phyloP scores from a whole-genome alignment of 768 basidiomycete genomes.

The Amylocystis lapponica region DNA sequence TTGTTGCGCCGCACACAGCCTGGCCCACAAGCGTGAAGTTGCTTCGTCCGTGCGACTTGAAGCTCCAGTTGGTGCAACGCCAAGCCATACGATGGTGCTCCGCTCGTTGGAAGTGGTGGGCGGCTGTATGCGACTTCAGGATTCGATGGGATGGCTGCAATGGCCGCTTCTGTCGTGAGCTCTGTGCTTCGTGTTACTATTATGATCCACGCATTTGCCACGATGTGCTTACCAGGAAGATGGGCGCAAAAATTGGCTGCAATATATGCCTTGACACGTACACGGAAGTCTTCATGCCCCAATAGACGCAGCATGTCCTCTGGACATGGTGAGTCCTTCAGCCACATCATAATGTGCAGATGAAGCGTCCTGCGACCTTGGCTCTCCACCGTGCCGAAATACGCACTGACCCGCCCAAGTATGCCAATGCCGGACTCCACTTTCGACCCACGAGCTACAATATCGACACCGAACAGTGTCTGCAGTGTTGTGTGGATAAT shows the following conservation, averaged over 20 bases:
- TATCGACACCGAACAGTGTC: constrained; percentile 28
- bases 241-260: constrained; percentile 26
- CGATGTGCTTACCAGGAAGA: constrained; percentile 18
- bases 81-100: constrained; percentile 16
- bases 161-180: too few species aligned
- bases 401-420: constrained; percentile 19
- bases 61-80: constrained; percentile 10
- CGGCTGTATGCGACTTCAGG: constrained; percentile 27
- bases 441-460: constrained; percentile 7
- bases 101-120: constrained; percentile 27
- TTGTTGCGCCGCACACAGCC: too few species aligned
- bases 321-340: constrained; percentile 25
- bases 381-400: constrained; percentile 33
- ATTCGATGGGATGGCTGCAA: constrained; percentile 19
- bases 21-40: constrained; percentile 16
- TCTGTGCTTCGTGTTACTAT: too few species aligned
- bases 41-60: constrained; percentile 6
- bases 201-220: too few species aligned
- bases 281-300: constrained; percentile 21
- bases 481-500: constrained; percentile 28
- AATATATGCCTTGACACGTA: constrained; percentile 26
- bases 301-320: constrained; percentile 24
- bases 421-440: constrained; percentile 24
- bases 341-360: constrained; percentile 35
- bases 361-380: constrained; percentile 40